Percentiles rank a stretch among this genome's conserved stretches.
Conservation (phyloP, 805 yeast species). For the Cyberlindnera veronae region DNA sequence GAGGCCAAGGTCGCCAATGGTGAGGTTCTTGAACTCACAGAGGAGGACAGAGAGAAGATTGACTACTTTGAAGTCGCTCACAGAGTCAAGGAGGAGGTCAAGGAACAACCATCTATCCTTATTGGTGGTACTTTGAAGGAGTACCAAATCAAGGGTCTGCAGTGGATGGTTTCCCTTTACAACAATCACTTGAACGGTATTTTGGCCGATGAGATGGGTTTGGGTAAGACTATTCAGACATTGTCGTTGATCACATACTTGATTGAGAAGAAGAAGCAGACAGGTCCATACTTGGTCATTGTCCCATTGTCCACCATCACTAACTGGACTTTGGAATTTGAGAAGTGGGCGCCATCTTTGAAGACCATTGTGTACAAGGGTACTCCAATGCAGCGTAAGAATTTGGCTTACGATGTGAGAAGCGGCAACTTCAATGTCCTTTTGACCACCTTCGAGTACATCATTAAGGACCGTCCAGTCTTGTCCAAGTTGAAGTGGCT, state of each 20-base stretch:
- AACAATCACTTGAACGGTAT: conserved; percentile 96
- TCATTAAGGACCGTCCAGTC: conserved; percentile 71
- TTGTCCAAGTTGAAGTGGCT: conserved; percentile 70
- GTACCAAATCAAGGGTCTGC: conserved; percentile 87
- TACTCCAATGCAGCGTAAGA: conserved; percentile 66
- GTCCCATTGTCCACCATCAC: conserved; percentile 83
- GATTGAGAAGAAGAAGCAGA: conserved; percentile 59
- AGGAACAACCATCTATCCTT: conserved; percentile 62
- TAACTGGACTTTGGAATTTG: conserved; percentile 83
- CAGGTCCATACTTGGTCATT: conserved; percentile 71
- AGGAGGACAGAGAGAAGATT: conserved; percentile 49
- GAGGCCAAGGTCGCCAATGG: conserved; percentile 43
- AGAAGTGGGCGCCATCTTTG: conserved; percentile 83
- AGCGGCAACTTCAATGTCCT: conserved; percentile 71
- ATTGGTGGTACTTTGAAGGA: conserved; percentile 80
- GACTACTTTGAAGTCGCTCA: conserved; percentile 86
- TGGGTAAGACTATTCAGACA: conserved; percentile 90
- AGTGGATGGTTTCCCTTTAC: conserved; percentile 97
- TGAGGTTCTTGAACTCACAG: conserved; percentile 22
- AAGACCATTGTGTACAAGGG: conserved; percentile 76
- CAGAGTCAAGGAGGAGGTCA: conserved; percentile 61
- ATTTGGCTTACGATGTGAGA: conserved; percentile 59
- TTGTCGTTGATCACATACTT: conserved; percentile 71
- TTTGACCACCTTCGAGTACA: conserved; percentile 78
- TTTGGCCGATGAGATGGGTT: conserved; percentile 98